Conservation (phyloP, 441 rosid genomes). For the Flueggea neowawraea region DNA sequence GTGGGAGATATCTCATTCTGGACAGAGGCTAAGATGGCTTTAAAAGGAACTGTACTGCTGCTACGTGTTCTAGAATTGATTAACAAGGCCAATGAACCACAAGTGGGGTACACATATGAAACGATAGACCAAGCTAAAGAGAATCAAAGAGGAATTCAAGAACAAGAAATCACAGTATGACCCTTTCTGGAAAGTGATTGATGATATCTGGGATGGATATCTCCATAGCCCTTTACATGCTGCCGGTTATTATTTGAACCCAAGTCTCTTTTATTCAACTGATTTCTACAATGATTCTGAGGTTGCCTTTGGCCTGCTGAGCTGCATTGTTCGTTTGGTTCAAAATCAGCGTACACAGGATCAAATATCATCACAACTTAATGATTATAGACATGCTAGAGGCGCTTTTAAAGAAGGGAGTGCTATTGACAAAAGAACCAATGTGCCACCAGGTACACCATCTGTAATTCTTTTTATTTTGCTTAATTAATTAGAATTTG, state of each 20-base stretch:
- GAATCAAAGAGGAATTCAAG: slow-evolving; percentile 27
- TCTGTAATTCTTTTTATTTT: neutral
- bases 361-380: slow-evolving; percentile 37
- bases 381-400: slow-evolving; percentile 33
- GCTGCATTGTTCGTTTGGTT: slow-evolving; percentile 35
- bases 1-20: slow-evolving; percentile 39
- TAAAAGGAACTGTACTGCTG: slow-evolving; percentile 41
- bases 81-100: slow-evolving; percentile 26
- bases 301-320: slow-evolving; percentile 42
- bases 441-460: slow-evolving; percentile 38
- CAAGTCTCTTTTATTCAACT: slow-evolving; percentile 40
- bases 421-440: slow-evolving; percentile 24
- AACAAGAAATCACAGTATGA: slow-evolving; percentile 23
- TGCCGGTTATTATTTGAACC: slow-evolving; percentile 60
- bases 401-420: slow-evolving; percentile 50
- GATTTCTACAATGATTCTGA: slow-evolving; percentile 44
- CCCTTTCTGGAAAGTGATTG: slow-evolving; percentile 52
- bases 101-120: slow-evolving; percentile 48
- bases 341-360: slow-evolving; percentile 21
- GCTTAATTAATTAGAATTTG: slow-evolving; percentile 4
- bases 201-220: slow-evolving; percentile 46
- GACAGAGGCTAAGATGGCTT: slow-evolving; percentile 33
- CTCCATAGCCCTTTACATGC: slow-evolving; percentile 66
- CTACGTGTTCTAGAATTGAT: slow-evolving; percentile 32
- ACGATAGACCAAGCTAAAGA: slow-evolving; percentile 57